phyloP scores from a whole-genome alignment of 1,139 yeast species.

The Yamadazyma jaroonii region DNA sequence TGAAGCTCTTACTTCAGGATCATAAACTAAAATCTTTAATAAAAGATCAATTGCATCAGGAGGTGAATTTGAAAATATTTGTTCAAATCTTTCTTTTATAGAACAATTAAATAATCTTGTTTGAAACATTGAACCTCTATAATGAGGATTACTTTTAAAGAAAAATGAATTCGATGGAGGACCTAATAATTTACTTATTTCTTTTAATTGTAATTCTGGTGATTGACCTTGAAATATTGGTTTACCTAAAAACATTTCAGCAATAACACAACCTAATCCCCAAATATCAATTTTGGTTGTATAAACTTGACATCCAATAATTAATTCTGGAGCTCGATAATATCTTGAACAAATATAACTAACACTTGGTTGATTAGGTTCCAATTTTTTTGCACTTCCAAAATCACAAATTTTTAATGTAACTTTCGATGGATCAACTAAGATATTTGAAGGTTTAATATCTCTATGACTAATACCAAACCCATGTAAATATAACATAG shows the following conservation, averaged over 20 bases:
- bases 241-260: constrained; percentile 79
- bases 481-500: constrained; percentile 78
- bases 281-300: constrained; percentile 80
- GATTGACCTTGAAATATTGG: constrained; percentile 82
- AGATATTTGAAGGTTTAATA: constrained; percentile 87
- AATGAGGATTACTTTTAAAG: constrained; percentile 69
- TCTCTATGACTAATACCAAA: constrained; percentile 83
- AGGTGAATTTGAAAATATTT: constrained; percentile 68
- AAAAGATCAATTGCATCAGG: constrained; percentile 68
- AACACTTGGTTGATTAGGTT: constrained; percentile 90
- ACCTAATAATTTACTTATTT: constrained; percentile 73
- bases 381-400: constrained; percentile 95
- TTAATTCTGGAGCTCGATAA: constrained; percentile 90
- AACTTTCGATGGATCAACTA: constrained; percentile 83
- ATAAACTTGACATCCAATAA: constrained; percentile 72
- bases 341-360: constrained; percentile 95
- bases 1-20: constrained; percentile 64
- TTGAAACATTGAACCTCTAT: constrained; percentile 70
- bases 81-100: constrained; percentile 60
- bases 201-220: constrained; percentile 71
- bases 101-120: constrained; percentile 65
- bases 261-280: constrained; percentile 85
- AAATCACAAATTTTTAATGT: constrained; percentile 91
- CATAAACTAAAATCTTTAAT: constrained; percentile 68
- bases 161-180: constrained; percentile 74